Conservation (phyloP, 805 yeast species). For the Debaryomyces prosopidis region DNA sequence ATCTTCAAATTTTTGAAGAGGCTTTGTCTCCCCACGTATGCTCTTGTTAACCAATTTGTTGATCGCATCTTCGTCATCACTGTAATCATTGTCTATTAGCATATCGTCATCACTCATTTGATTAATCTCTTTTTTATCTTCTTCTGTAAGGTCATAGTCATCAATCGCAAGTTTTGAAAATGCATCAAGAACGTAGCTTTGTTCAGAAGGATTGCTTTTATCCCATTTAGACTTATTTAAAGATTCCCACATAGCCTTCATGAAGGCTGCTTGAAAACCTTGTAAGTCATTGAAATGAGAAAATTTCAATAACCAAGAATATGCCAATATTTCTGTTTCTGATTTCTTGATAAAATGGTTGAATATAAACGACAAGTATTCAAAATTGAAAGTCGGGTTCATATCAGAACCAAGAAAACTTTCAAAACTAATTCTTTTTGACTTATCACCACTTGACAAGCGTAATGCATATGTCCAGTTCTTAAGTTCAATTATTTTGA, state of each 20-base stretch:
- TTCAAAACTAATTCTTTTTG: constrained; percentile 8
- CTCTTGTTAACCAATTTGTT: background rate
- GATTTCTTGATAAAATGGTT: constrained; percentile 39
- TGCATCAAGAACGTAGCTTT: constrained; percentile 58
- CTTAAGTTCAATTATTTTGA: constrained; percentile 43
- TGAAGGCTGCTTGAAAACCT: constrained; percentile 53
- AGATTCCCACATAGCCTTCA: constrained; percentile 61
- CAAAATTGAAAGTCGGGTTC: constrained; percentile 67
- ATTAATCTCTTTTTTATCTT: constrained; percentile 19
- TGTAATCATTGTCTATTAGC: constrained; percentile 9
- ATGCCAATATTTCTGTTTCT: constrained; percentile 34
- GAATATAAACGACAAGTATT: constrained; percentile 61
- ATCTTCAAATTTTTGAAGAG: constrained; percentile 15
- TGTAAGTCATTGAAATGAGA: constrained; percentile 36
- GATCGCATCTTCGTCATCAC: constrained; percentile 1
- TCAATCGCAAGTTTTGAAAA: constrained; percentile 39
- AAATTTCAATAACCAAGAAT: constrained; percentile 69
- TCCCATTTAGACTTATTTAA: constrained; percentile 54
- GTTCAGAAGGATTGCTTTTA: constrained; percentile 39
- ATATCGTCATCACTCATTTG: constrained; percentile 27
- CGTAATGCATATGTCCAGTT: constrained; percentile 56
- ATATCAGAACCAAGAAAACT: constrained; percentile 40
- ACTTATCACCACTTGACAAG: constrained; percentile 22
- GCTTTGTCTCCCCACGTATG: constrained; percentile 2
- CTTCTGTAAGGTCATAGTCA: constrained; percentile 27